phyloP scores from a whole-genome alignment of 306 rosid species.

The Rubus parviflorus region DNA sequence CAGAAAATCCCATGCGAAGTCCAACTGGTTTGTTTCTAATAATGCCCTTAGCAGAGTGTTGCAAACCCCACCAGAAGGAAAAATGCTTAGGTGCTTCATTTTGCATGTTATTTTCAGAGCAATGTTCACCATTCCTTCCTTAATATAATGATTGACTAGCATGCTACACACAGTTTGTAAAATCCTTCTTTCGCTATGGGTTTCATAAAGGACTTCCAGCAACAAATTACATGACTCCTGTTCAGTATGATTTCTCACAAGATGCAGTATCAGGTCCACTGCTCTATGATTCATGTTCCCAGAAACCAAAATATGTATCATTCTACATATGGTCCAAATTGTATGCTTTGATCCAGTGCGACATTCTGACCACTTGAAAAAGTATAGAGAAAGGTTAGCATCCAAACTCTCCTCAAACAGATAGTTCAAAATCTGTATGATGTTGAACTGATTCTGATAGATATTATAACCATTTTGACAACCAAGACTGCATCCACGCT shows the following conservation, averaged over 20 bases:
- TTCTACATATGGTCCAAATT: slow-evolving; percentile 24
- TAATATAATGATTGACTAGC: slow-evolving; percentile 31
- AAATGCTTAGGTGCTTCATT: slow-evolving; percentile 29
- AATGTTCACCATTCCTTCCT: slow-evolving; percentile 27
- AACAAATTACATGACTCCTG: slow-evolving; percentile 19
- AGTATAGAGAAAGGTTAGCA: slow-evolving; percentile 30
- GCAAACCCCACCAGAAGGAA: slow-evolving; percentile 36
- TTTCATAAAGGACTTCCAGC: slow-evolving; percentile 20
- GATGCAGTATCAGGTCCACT: slow-evolving; percentile 29
- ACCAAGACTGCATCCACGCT: slow-evolving; percentile 32
- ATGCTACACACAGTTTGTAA: slow-evolving; percentile 35
- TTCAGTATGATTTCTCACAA: slow-evolving; percentile 21
- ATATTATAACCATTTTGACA: slow-evolving; percentile 16
- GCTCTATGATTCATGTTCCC: slow-evolving; percentile 44
- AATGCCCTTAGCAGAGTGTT: slow-evolving; percentile 23
- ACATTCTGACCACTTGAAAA: slow-evolving; percentile 38
- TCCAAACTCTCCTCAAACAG: slow-evolving; percentile 37
- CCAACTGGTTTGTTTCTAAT: slow-evolving; percentile 21
- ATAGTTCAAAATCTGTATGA: slow-evolving; percentile 25
- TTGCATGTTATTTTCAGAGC: slow-evolving; percentile 25
- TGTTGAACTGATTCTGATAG: slow-evolving; percentile 11
- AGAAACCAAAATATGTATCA: slow-evolving; percentile 39
- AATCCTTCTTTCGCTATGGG: slow-evolving; percentile 22
- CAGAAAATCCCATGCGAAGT: slow-evolving; percentile 35
- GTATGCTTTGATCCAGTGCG: slow-evolving; percentile 27